Conservation (phyloP, 805 yeast species). For the Nakazawaea molendinolei region DNA sequence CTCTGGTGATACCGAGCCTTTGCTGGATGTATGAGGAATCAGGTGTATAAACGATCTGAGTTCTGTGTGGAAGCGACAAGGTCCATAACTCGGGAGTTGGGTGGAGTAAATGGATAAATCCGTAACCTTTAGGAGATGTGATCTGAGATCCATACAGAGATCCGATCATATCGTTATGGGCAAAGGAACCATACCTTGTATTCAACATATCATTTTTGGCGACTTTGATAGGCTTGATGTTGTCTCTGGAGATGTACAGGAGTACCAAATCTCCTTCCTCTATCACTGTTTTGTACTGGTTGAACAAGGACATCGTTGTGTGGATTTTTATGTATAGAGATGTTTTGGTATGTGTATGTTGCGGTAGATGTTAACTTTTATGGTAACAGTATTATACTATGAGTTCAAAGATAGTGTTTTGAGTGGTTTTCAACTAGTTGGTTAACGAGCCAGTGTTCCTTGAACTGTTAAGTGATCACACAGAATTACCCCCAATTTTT, state of each 20-base stretch:
- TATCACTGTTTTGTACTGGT: conserved; percentile 56
- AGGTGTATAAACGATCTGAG: conserved; percentile 95
- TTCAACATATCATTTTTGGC: conserved; percentile 56
- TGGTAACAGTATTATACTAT: too few species aligned
- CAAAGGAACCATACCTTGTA: conserved; percentile 86
- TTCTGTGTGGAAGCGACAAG: conserved; percentile 89
- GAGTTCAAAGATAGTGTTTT: too few species aligned
- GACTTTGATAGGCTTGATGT: conserved; percentile 68
- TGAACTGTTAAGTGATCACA: too few species aligned
- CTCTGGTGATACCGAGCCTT: conserved; percentile 65
- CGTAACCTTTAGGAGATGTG: conserved; percentile 60
- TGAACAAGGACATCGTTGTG: conserved; percentile 27
- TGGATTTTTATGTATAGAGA: too few species aligned
- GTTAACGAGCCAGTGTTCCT: too few species aligned
- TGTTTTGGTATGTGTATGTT: too few species aligned
- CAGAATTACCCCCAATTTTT: conserved; percentile 1
- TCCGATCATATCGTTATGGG: conserved; percentile 81
- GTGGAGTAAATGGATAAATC: conserved; percentile 80
- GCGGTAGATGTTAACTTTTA: too few species aligned
- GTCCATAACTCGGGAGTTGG: conserved; percentile 98
- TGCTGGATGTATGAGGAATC: conserved; percentile 90
- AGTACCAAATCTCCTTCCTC: conserved; percentile 84
- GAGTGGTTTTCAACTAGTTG: too few species aligned
- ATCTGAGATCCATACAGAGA: conserved; percentile 79
- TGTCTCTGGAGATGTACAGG: conserved; percentile 77